Evolutionary conservation across 305 asterid species (phyloP).

Genomic region (Galium porrigens): DNA sequence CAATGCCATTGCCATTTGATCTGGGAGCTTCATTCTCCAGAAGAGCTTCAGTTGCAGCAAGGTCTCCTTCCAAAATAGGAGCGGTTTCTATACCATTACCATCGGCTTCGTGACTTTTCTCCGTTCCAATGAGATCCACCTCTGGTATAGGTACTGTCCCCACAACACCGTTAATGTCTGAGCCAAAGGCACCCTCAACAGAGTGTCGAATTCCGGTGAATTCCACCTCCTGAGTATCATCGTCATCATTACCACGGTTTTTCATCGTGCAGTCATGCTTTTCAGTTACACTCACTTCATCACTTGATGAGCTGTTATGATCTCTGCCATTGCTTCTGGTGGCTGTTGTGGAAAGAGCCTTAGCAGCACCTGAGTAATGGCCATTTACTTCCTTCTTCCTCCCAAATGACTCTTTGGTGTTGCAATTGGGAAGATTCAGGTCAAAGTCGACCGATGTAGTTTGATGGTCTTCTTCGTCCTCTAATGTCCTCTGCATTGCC

Average conservation of each 20-base stretch:
- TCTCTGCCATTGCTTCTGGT: conserved; percentile 23
- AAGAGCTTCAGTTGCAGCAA: conserved; percentile 49
- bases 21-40: conserved; percentile 53
- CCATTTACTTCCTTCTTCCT: conserved; percentile 28
- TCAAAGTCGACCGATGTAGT: conserved; percentile 50
- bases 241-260: conserved; percentile 34
- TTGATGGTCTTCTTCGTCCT: conserved; percentile 73
- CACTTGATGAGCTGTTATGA: conserved; percentile 39
- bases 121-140: conserved; percentile 42
- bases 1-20: conserved; percentile 20
- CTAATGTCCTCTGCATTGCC: conserved; percentile 86
- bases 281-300: conserved; percentile 68
- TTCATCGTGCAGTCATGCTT: conserved; percentile 58
- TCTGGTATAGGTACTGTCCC: conserved; percentile 32
- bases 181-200: conserved; percentile 57
- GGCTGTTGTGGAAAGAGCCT: conserved; percentile 24
- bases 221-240: conserved; percentile 79
- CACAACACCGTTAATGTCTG: conserved; percentile 44
- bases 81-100: conserved; percentile 34
- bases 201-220: conserved; percentile 29
- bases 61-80: conserved; percentile 30
- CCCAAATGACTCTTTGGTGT: conserved; percentile 16
- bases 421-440: conserved; percentile 27
- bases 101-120: conserved; percentile 44
- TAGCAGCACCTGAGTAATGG: conserved; percentile 24